A percentile compares a stretch with the other conserved stretches of the same genome.
Conservation (phyloP, 73 alveolate genomes). For the Breviolum minutum region DNA sequence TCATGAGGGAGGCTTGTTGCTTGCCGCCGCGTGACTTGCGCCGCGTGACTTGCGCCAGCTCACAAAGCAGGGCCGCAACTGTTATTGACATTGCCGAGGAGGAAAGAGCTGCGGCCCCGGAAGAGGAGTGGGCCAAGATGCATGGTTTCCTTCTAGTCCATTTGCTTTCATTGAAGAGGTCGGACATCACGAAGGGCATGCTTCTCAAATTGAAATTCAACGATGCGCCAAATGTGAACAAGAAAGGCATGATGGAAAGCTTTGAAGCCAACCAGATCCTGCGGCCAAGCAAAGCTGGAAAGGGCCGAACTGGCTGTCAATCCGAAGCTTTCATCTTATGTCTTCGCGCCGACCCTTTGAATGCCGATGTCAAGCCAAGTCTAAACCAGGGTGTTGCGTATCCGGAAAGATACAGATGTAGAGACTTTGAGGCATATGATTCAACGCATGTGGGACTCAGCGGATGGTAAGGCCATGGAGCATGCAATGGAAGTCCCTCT, state of each 20-base stretch:
- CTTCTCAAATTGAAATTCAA: background rate
- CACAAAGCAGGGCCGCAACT: background rate
- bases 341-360: background rate
- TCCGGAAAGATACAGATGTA: background rate
- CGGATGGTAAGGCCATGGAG: too few species aligned
- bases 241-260: background rate
- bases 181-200: background rate
- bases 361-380: background rate
- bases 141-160: background rate
- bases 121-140: background rate
- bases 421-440: background rate
- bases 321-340: background rate
- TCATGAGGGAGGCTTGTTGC: conserved; percentile 62
- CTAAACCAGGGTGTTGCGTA: background rate
- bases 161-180: background rate
- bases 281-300: background rate
- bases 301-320: background rate
- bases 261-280: background rate
- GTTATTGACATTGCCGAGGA: background rate
- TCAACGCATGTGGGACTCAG: too few species aligned
- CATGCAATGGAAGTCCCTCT: too few species aligned
- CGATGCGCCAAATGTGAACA: conserved; percentile 34
- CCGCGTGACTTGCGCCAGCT: background rate
- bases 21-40: conserved; percentile 15
- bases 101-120: background rate